Conservation (phyloP, 345 rosid genomes). For the Cardiospermum halicacabum region DNA sequence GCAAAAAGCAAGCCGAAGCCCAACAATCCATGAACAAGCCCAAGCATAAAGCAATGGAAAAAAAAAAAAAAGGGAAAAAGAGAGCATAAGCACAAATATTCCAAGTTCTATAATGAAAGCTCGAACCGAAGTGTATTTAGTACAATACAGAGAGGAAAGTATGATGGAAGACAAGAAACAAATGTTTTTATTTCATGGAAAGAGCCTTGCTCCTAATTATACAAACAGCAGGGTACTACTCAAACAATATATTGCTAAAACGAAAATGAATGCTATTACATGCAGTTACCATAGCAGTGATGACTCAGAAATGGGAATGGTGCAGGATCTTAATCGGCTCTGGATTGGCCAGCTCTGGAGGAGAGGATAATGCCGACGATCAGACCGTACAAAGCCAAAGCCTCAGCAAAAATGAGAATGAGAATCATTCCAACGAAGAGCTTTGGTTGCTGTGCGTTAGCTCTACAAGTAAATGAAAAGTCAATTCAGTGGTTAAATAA, state of each 20-base stretch:
- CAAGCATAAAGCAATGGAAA: background rate
- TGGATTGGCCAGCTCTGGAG: slow-evolving; percentile 40
- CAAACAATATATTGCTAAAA: background rate
- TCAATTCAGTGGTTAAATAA: slow-evolving; percentile 4
- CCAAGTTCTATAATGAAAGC: background rate
- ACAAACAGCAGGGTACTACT: background rate
- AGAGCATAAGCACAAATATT: background rate
- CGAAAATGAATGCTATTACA: background rate
- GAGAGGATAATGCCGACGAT: slow-evolving; percentile 54
- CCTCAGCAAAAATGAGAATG: slow-evolving; percentile 53
- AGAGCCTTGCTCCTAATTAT: background rate
- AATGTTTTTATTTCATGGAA: background rate
- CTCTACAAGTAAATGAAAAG: slow-evolving; percentile 19
- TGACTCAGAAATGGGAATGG: slow-evolving; percentile 2
- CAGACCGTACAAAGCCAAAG: slow-evolving; percentile 50
- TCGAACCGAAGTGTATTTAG: background rate
- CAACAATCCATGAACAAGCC: background rate
- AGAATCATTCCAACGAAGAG: slow-evolving; percentile 60
- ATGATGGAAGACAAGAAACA: background rate
- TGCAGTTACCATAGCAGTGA: slow-evolving; percentile 1
- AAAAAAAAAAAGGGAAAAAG: background rate
- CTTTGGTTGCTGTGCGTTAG: slow-evolving; percentile 54
- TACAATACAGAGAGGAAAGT: background rate
- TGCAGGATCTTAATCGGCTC: slow-evolving; percentile 25
- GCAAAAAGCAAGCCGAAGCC: no score